A percentile compares a stretch with the other conserved stretches of the same genome.
Conservation (phyloP, 257 asterid genomes). For the Oldenlandia corymbosa region DNA sequence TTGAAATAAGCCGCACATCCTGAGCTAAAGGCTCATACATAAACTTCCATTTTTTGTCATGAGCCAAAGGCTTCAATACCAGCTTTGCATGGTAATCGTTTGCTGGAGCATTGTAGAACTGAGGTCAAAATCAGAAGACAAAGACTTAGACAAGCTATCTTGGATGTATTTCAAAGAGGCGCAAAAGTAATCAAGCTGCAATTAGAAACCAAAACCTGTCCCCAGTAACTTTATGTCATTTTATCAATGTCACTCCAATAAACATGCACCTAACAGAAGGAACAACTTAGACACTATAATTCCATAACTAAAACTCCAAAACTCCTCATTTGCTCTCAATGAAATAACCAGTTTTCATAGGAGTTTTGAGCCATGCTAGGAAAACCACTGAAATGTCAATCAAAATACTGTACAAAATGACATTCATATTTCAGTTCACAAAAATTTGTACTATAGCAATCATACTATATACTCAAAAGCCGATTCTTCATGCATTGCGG, state of each 20-base stretch:
- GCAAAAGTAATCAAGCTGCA: background rate
- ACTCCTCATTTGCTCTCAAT: background rate
- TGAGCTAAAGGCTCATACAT: conserved; percentile 80
- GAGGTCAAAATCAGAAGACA: conserved; percentile 10
- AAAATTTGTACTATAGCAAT: background rate
- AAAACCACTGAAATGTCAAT: background rate
- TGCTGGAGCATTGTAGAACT: conserved; percentile 81
- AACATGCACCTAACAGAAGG: background rate
- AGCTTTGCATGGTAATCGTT: conserved; percentile 86
- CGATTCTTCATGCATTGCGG: background rate
- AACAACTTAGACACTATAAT: background rate
- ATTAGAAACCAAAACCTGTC: background rate
- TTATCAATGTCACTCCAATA: background rate
- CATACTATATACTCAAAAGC: background rate
- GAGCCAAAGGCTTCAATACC: conserved; percentile 84
- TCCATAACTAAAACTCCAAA: background rate
- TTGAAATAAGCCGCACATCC: conserved; percentile 88
- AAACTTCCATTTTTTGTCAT: conserved; percentile 77
- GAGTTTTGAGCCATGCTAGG: background rate
- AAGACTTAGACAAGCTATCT: conserved; percentile 1
- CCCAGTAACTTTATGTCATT: background rate
- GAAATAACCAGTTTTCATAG: background rate
- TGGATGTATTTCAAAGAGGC: background rate
- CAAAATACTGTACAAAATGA: background rate
- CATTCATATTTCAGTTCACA: background rate